These are phyloP conservation scores for Saccharomycopsis sp. DNA, from an alignment of 805 yeast species.

Conservation along the genomic window DNA sequence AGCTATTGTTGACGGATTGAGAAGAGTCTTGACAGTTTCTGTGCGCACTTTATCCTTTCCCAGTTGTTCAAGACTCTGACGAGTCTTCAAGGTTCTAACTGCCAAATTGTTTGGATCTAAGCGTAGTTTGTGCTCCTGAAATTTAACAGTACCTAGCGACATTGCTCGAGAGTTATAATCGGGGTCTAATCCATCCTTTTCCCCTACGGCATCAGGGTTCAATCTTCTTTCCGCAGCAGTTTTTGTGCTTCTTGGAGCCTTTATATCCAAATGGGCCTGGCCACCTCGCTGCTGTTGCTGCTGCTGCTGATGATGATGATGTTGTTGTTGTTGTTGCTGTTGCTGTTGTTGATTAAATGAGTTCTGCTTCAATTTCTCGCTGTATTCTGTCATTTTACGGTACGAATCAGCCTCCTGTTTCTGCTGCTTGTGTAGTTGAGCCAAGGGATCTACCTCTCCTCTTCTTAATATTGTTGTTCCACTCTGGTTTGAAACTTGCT, in stretches of 20 bases:
- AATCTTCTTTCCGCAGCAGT: neutral
- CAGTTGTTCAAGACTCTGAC: conserved; percentile 11
- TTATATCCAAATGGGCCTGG: neutral
- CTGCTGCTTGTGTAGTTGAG: conserved; percentile 3
- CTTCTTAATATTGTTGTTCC: conserved; percentile 2
- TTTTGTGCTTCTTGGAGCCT: neutral
- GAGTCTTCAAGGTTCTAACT: conserved; percentile 11
- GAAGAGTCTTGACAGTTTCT: conserved; percentile 5
- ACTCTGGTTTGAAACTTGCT: conserved; percentile 5
- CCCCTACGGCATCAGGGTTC: neutral
- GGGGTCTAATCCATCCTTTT: conserved; percentile 20
- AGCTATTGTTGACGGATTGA: conserved; percentile 20
- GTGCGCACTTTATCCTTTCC: conserved; percentile 9
- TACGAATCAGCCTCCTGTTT: neutral
- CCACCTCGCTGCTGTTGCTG: neutral
- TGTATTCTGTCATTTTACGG: neutral
- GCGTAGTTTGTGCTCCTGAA: conserved; percentile 9
- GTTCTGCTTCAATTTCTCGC: neutral
- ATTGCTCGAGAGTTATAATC: conserved; percentile 11
- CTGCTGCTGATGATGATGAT: too few species aligned
- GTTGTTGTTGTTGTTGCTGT: conserved; percentile 1
- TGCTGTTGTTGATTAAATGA: neutral
- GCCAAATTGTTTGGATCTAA: conserved; percentile 17
- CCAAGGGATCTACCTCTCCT: conserved; percentile 10
- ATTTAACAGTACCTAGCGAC: conserved; percentile 17